phyloP scores from a whole-genome alignment of 306 rosid genomes.

The Chamaecrista fasciculata region DNA sequence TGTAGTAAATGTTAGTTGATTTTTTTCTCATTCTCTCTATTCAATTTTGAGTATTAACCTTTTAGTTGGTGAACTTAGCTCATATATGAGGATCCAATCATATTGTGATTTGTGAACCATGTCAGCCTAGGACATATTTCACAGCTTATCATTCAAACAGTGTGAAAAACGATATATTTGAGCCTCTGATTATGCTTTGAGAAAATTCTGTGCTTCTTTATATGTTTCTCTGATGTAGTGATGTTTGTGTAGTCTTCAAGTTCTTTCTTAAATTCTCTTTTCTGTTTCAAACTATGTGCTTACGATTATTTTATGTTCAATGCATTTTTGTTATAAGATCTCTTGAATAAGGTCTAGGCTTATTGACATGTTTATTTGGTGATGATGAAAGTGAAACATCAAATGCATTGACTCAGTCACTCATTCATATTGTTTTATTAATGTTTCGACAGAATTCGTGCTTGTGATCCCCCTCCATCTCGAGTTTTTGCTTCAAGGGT shows the following conservation, averaged over 20 bases:
- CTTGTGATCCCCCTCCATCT: constrained; percentile 76
- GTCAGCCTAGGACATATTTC: not conserved
- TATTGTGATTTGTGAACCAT: not conserved
- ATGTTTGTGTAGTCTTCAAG: not conserved
- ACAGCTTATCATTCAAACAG: not conserved
- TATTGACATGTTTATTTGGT: not conserved
- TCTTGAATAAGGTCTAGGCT: not conserved
- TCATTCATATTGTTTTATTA: constrained; percentile 19
- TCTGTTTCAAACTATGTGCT: not conserved
- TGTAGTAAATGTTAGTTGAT: not conserved
- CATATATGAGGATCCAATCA: constrained; percentile 15
- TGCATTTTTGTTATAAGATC: not conserved
- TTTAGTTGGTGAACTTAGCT: constrained; percentile 1
- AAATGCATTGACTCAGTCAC: not conserved
- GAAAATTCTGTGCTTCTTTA: constrained; percentile 21
- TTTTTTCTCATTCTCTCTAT: not conserved
- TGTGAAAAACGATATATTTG: not conserved
- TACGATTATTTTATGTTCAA: not conserved
- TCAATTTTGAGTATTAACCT: constrained; percentile 9
- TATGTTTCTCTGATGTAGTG: not conserved
- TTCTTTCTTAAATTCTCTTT: not conserved
- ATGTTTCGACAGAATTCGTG: constrained; percentile 58
- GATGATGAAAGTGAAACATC: constrained; percentile 21
- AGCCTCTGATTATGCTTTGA: constrained; percentile 8
- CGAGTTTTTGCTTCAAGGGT: constrained; percentile 69